Percentiles rank a stretch among this genome's conserved stretches.
Conservation (phyloP, 176 grass and related monocot genomes). For the barley (Hordeum vulgare) region DNA sequence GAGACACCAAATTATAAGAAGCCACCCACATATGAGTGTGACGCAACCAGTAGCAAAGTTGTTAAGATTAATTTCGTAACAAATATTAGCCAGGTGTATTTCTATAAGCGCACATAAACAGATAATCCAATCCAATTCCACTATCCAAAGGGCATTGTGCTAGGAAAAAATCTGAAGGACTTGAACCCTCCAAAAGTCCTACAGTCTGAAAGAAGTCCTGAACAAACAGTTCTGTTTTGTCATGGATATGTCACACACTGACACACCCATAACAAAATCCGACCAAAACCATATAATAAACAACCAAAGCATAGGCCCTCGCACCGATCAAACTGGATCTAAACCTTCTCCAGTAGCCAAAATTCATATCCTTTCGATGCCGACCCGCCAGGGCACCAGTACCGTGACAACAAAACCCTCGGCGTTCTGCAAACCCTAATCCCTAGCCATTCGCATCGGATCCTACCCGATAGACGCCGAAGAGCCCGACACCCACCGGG, state of each 20-base stretch:
- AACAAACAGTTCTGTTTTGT: neutral
- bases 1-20: neutral
- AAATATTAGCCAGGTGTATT: neutral
- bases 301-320: neutral
- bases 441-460: neutral
- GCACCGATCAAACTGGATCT: neutral
- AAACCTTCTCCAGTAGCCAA: neutral
- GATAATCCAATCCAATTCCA: neutral
- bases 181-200: neutral
- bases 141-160: neutral
- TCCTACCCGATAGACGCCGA: neutral
- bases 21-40: neutral
- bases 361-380: neutral
- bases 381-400: neutral
- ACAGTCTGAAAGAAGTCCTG: neutral
- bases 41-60: neutral
- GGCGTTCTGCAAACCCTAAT: conserved; percentile 15
- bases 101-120: neutral
- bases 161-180: neutral
- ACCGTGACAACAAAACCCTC: neutral
- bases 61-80: neutral
- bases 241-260: neutral
- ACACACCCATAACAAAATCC: neutral
- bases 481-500: neutral
- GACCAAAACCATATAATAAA: neutral